Evolutionary conservation across 768 basidiomycete genomes (phyloP).

Genomic region (Leccinellum luteum): DNA sequence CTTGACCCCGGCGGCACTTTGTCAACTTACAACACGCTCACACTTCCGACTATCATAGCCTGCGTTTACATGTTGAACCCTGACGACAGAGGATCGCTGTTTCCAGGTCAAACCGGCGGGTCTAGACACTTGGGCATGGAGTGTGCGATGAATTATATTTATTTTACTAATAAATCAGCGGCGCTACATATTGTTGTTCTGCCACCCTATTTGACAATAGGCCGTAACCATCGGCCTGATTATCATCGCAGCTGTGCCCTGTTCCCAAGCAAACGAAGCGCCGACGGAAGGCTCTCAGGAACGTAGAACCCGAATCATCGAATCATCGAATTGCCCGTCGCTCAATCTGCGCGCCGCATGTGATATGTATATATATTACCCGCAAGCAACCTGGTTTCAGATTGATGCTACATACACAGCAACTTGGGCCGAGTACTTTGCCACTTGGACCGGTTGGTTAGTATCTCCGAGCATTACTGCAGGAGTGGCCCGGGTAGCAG

Average conservation of each 20-base stretch:
- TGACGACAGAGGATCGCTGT: neutral
- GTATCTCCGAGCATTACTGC: neutral
- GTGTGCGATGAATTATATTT: neutral
- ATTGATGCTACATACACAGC: neutral
- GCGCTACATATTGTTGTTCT: neutral
- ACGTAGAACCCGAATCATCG: neutral
- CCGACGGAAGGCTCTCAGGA: neutral
- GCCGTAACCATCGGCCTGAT: neutral
- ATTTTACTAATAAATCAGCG: neutral
- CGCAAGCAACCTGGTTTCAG: neutral
- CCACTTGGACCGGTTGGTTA: neutral
- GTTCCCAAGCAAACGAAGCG: conserved; percentile 1
- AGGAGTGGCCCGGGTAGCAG: neutral
- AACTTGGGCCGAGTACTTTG: neutral
- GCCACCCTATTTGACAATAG: neutral
- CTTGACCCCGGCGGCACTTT: too few relatives aligned
- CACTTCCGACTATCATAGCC: too few relatives aligned
- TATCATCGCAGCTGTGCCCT: neutral
- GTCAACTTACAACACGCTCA: neutral
- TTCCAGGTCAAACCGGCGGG: neutral
- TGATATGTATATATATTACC: neutral
- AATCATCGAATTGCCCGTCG: neutral
- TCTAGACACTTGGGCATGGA: neutral
- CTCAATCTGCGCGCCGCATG: neutral
- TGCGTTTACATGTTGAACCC: neutral